Conservation (phyloP, 73 alveolate genomes). For the Tetrahymena thermophila region DNA sequence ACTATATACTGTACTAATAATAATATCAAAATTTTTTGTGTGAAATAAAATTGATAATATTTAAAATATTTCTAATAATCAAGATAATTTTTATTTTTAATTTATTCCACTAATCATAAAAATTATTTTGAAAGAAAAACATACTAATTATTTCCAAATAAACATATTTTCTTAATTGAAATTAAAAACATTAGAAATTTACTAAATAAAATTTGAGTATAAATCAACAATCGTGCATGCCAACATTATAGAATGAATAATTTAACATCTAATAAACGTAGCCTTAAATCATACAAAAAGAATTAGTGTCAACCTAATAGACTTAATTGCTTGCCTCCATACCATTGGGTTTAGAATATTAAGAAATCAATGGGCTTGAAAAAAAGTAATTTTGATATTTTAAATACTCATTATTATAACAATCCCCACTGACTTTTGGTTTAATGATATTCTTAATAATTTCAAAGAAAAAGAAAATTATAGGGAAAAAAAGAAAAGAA, state of each 20-base stretch:
- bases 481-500: not conserved
- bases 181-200: no score
- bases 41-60: no score
- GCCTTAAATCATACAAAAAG: not conserved
- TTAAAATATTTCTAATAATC: no score
- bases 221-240: not conserved
- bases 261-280: not conserved
- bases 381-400: not conserved
- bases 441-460: not conserved
- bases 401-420: not conserved
- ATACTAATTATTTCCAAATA: no score
- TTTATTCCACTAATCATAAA: no score
- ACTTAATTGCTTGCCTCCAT: not conserved
- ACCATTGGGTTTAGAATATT: not conserved
- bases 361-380: not conserved
- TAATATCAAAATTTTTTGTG: no score
- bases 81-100: no score
- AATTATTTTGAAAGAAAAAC: no score
- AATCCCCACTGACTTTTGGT: constrained; percentile 2
- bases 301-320: not conserved
- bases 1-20: no score
- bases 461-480: not conserved
- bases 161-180: no score
- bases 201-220: not conserved
- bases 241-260: not conserved